Conservation (phyloP, 148 eudicot species). For the Diospyros lotus region DNA sequence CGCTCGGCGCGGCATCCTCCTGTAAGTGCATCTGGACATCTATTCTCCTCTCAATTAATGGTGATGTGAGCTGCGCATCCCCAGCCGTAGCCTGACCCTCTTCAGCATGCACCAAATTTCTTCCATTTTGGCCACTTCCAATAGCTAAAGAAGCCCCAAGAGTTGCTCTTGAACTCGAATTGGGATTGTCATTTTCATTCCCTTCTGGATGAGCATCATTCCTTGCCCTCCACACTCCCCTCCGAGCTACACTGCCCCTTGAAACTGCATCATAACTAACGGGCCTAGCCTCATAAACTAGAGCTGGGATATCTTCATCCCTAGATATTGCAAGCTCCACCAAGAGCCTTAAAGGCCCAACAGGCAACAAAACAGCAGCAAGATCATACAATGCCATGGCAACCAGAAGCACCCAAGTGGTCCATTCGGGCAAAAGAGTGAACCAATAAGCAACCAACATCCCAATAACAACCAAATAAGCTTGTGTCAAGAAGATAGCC, state of each 20-base stretch:
- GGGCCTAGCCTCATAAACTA: conserved; percentile 97
- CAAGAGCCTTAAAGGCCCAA: conserved; percentile 78
- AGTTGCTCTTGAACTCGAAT: conserved; percentile 17
- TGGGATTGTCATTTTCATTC: conserved; percentile 16
- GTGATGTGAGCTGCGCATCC: conserved; percentile 44
- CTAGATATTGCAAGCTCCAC: conserved; percentile 91
- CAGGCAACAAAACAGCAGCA: conserved; percentile 91
- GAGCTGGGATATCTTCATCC: conserved; percentile 94
- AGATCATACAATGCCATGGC: conserved; percentile 91
- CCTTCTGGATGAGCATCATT: conserved; percentile 18
- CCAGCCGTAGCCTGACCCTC: conserved; percentile 34
- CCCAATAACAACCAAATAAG: conserved; percentile 83
- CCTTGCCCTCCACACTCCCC: conserved; percentile 68
- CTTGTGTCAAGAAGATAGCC: conserved; percentile 69
- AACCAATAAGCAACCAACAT: conserved; percentile 94
- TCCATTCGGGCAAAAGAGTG: conserved; percentile 93
- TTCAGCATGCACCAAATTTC: conserved; percentile 37
- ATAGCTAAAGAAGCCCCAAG: conserved; percentile 7
- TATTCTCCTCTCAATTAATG: conserved; percentile 57
- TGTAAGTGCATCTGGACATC: conserved; percentile 25
- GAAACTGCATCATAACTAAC: conserved; percentile 32
- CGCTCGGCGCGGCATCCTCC: conserved; percentile 27
- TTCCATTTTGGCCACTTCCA: conserved; percentile 27
- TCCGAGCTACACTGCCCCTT: conserved; percentile 21
- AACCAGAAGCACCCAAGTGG: conserved; percentile 92